Conservation (phyloP, 192 early-diverging fungal genomes). For the Chytriomyces hyalinus region DNA sequence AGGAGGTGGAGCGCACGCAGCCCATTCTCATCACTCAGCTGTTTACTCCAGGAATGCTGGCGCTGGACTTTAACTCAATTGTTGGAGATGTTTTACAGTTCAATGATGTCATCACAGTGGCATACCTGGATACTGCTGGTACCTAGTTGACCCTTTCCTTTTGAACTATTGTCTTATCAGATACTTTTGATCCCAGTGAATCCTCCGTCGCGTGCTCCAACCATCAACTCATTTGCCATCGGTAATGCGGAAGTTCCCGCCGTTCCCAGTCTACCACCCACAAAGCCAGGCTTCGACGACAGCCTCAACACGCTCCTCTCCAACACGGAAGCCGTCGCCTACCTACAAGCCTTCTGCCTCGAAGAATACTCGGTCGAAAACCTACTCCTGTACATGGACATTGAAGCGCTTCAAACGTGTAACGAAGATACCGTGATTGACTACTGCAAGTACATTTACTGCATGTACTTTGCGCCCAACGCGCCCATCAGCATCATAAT, state of each 20-base stretch:
- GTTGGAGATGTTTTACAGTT: constrained; percentile 47
- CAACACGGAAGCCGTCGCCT: constrained; percentile 45
- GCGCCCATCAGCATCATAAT: constrained; percentile 78
- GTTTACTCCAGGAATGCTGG: constrained; percentile 46
- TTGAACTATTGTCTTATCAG: too few species aligned
- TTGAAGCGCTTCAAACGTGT: constrained; percentile 72
- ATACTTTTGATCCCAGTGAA: too few species aligned
- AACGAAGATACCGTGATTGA: constrained; percentile 18
- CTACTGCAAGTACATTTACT: constrained; percentile 66
- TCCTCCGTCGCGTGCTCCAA: not conserved
- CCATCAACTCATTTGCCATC: too few species aligned
- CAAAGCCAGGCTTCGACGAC: constrained; percentile 44
- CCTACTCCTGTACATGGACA: constrained; percentile 82
- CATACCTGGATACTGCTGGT: constrained; percentile 2
- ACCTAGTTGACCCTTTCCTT: too few species aligned
- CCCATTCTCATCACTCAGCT: constrained; percentile 45
- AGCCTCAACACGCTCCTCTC: constrained; percentile 43
- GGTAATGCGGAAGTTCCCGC: not conserved
- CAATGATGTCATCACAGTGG: constrained; percentile 37
- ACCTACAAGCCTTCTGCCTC: constrained; percentile 63
- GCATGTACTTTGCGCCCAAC: constrained; percentile 70
- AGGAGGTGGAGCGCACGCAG: constrained; percentile 6
- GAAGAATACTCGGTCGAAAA: constrained; percentile 81
- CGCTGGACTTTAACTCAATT: constrained; percentile 43
- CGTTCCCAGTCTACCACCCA: not conserved